phyloP scores from a whole-genome alignment of 495 filamentous ascomycete genomes.

The Eremomyces bilateralis region DNA sequence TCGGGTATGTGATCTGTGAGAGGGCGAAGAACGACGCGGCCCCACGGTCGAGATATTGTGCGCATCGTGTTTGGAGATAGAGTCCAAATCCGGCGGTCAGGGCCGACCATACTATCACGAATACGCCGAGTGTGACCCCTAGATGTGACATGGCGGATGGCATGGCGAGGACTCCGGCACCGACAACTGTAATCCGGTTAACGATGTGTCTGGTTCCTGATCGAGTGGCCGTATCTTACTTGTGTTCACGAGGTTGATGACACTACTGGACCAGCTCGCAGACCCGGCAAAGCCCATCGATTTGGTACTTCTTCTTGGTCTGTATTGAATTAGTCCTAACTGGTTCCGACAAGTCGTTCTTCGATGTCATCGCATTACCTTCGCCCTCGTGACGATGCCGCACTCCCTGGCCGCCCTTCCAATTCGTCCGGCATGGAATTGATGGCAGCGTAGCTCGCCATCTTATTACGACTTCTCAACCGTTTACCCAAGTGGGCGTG shows the following conservation, averaged over 20 bases:
- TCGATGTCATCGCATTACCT: too few relatives aligned
- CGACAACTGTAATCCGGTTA: conserved; percentile 39
- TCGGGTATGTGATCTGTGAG: conserved; percentile 89
- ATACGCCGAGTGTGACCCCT: conserved; percentile 57
- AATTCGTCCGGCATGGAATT: conserved; percentile 14
- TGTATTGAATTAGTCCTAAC: too few relatives aligned
- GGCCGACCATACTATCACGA: conserved; percentile 82
- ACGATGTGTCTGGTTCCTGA: conserved; percentile 1
- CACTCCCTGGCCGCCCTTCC: conserved; percentile 18
- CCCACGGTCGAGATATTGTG: conserved; percentile 76
- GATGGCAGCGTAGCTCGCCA: conserved; percentile 22
- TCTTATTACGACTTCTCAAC: too few relatives aligned
- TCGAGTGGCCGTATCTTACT: conserved; percentile 33
- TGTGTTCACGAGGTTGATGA: conserved; percentile 90
- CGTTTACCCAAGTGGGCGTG: too few relatives aligned
- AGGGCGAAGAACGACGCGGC: conserved; percentile 71
- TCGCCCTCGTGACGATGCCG: conserved; percentile 17
- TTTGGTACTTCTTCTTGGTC: conserved; percentile 30
- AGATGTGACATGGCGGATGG: conserved; percentile 82
- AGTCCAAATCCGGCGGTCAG: conserved; percentile 75
- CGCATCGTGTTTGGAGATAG: conserved; percentile 82
- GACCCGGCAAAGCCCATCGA: conserved; percentile 35
- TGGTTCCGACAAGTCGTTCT: too few relatives aligned
- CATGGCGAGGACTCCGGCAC: conserved; percentile 88
- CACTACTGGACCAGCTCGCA: conserved; percentile 75